phyloP scores from a whole-genome alignment of 1,284 basidiomycete species.

The Apiotrichum veenhuisii region DNA sequence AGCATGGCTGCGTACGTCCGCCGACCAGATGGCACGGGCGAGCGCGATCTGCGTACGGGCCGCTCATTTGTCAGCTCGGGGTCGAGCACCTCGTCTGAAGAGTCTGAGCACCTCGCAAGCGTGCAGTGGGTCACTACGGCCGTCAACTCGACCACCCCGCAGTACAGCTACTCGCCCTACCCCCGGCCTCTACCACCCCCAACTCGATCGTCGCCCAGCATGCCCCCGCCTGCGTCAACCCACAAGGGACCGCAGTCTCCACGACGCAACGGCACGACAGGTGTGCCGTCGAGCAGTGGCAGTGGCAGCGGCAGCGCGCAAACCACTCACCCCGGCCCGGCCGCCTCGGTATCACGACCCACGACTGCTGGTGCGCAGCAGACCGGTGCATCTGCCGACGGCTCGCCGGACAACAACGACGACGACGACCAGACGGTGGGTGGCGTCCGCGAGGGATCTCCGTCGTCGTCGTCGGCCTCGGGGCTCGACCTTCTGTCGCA shows the following conservation, averaged over 20 bases:
- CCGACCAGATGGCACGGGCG: constrained; percentile 5
- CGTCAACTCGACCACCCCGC: constrained; percentile 24
- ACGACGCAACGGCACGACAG: constrained; percentile 13
- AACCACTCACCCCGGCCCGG: background rate
- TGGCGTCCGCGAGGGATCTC: constrained; percentile 31
- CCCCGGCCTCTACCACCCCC: background rate
- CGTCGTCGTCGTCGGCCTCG: constrained; percentile 39
- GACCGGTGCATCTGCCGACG: constrained; percentile 21
- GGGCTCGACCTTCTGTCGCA: constrained; percentile 39
- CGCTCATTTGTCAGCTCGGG: constrained; percentile 21
- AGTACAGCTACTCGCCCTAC: constrained; percentile 1
- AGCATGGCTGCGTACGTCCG: constrained; percentile 18
- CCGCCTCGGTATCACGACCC: background rate
- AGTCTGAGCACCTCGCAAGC: constrained; percentile 41
- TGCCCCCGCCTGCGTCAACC: constrained; percentile 35
- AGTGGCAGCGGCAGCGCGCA: background rate
- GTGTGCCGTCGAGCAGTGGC: background rate
- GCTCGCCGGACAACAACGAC: constrained; percentile 39
- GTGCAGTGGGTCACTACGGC: constrained; percentile 42
- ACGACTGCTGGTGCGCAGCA: background rate
- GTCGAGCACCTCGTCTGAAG: constrained; percentile 41
- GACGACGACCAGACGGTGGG: constrained; percentile 44
- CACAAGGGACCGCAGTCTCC: constrained; percentile 19
- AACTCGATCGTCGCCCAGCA: constrained; percentile 11
- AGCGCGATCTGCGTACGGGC: constrained; percentile 19